Evolutionary conservation across 208 protist genomes (phyloP).

Genomic region (Trypanosoma rangeli): DNA sequence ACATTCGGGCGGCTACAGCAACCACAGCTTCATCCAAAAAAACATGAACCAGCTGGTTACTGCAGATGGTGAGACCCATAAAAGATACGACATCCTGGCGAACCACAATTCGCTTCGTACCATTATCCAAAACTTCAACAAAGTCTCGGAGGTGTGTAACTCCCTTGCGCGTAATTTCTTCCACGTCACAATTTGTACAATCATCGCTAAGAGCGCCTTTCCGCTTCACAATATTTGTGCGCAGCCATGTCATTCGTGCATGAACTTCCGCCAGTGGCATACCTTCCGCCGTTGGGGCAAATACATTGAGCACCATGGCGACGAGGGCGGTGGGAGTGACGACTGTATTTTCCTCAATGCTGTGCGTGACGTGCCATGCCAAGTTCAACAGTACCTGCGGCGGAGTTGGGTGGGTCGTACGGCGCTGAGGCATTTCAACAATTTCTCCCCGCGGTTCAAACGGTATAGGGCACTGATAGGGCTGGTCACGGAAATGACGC

Average conservation of each 20-base stretch:
- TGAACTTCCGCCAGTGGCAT: constrained; percentile 10
- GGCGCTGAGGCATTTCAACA: neutral
- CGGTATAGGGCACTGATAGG: constrained; percentile 40
- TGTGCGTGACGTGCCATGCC: constrained; percentile 62
- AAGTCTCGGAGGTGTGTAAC: constrained; percentile 46
- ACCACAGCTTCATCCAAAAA: constrained; percentile 83
- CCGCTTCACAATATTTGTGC: constrained; percentile 36
- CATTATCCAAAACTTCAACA: constrained; percentile 29
- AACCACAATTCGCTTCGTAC: constrained; percentile 27
- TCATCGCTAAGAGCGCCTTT: constrained; percentile 48
- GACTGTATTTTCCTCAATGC: constrained; percentile 68
- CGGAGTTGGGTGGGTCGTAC: constrained; percentile 26
- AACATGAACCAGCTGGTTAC: constrained; percentile 89
- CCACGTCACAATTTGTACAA: constrained; percentile 27
- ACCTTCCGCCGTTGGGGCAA: constrained; percentile 15
- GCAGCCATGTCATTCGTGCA: constrained; percentile 57
- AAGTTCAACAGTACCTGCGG: constrained; percentile 44
- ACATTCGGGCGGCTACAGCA: constrained; percentile 49
- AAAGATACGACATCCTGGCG: constrained; percentile 37
- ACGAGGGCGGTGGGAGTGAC: constrained; percentile 82
- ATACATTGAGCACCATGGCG: constrained; percentile 59
- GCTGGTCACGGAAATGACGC: constrained; percentile 34
- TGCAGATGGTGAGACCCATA: constrained; percentile 67
- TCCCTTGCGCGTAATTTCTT: constrained; percentile 32
- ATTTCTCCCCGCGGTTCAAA: constrained; percentile 37